Evolutionary conservation across 108 stramenopile genomes (phyloP).

Genomic region (Bacterosira constricta): DNA sequence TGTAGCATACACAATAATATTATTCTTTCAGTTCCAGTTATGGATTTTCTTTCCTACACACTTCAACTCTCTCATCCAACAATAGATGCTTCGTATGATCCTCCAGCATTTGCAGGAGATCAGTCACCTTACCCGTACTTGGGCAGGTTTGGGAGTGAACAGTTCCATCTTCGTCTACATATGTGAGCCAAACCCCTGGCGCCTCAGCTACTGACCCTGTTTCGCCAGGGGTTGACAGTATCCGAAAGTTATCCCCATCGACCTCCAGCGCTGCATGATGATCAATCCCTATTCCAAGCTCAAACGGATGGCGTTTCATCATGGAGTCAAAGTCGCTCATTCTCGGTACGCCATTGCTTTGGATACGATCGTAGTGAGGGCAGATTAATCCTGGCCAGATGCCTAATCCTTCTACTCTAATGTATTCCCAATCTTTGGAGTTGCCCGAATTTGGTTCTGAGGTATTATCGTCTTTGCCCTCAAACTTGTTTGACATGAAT

Average conservation of each 20-base stretch:
- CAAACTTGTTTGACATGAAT: conserved; percentile 41
- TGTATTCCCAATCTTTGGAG: conserved; percentile 62
- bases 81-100: conserved; percentile 28
- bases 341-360: conserved; percentile 75
- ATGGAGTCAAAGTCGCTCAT: conserved; percentile 71
- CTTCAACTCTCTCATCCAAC: conserved; percentile 43
- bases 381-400: conserved; percentile 67
- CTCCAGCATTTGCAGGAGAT: conserved; percentile 35
- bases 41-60: conserved; percentile 43
- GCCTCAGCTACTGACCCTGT: conserved; percentile 38
- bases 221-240: conserved; percentile 42
- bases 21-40: neutral
- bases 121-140: conserved; percentile 33
- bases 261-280: conserved; percentile 82
- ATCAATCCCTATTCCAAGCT: conserved; percentile 81
- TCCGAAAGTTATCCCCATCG: conserved; percentile 51
- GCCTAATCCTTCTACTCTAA: conserved; percentile 62
- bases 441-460: neutral
- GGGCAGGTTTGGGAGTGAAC: conserved; percentile 41
- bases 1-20: neutral
- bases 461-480: conserved; percentile 21
- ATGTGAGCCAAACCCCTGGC: conserved; percentile 59
- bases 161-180: conserved; percentile 40
- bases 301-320: conserved; percentile 50
- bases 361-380: conserved; percentile 79